Evolutionary conservation across 768 basidiomycete genomes (phyloP).

Genomic region (Hemileccinum rubropunctum): DNA sequence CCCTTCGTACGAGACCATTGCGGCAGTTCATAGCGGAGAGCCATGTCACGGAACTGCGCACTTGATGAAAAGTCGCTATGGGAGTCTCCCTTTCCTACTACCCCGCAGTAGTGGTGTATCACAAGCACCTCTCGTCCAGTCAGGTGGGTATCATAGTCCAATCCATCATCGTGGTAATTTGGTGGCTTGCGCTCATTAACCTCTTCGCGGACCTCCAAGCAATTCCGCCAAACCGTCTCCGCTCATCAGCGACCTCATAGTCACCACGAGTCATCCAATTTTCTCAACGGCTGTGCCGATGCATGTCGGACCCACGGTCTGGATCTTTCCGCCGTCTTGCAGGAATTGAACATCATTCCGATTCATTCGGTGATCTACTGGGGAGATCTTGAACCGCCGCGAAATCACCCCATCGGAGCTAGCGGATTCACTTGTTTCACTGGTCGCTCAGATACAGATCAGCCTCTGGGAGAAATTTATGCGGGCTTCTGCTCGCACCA

Average conservation of each 20-base stretch:
- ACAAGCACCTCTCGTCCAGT: background rate
- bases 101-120: background rate
- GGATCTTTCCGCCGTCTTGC: conserved; percentile 53
- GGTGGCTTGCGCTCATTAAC: conserved; percentile 10
- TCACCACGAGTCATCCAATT: conserved; percentile 17
- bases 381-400: conserved; percentile 60
- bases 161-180: conserved; percentile 17
- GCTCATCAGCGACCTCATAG: conserved; percentile 57
- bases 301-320: conserved; percentile 52
- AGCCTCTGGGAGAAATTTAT: conserved; percentile 70
- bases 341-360: conserved; percentile 67
- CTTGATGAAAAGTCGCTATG: conserved; percentile 13
- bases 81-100: background rate
- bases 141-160: background rate
- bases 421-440: conserved; percentile 50
- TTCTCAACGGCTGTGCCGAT: conserved; percentile 45
- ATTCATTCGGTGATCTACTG: conserved; percentile 50
- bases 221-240: conserved; percentile 52
- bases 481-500: conserved; percentile 53
- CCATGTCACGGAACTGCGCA: background rate
- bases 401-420: conserved; percentile 52
- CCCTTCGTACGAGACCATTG: conserved; percentile 25
- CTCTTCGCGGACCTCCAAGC: conserved; percentile 34
- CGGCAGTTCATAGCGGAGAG: background rate
- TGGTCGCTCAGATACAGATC: conserved; percentile 37